These are phyloP conservation scores for Exsudoporus frostii DNA, from an alignment of 768 basidiomycete genomes.

Conservation along the genomic window DNA sequence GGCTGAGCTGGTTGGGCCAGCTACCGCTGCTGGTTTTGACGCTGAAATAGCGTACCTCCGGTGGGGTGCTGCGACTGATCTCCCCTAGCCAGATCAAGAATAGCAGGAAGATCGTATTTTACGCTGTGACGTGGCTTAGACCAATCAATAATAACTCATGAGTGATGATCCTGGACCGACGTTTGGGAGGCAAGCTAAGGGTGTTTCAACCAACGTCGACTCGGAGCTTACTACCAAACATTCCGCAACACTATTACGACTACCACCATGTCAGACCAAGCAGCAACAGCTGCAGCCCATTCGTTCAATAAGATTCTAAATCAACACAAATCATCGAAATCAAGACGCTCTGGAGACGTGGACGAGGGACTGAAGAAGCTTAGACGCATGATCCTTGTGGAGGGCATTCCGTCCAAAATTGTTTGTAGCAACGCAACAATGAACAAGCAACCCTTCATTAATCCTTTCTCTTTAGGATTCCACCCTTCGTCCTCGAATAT, in stretches of 20 bases:
- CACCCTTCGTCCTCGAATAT: constrained; percentile 84
- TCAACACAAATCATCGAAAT: constrained; percentile 66
- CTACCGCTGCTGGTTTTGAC: not conserved
- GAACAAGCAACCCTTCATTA: not conserved
- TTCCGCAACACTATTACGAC: not conserved
- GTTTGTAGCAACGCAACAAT: constrained; percentile 43
- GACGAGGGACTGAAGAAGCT: constrained; percentile 86
- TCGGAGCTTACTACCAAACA: constrained; percentile 4
- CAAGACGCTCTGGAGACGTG: constrained; percentile 59
- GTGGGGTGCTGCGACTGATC: constrained; percentile 7
- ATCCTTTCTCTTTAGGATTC: constrained; percentile 51
- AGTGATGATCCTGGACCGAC: not conserved
- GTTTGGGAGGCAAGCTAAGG: not conserved
- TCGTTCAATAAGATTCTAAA: constrained; percentile 80
- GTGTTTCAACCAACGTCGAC: not conserved
- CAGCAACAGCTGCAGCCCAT: constrained; percentile 49
- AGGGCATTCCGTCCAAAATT: constrained; percentile 77
- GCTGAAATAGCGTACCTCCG: constrained; percentile 16
- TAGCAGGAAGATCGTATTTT: not conserved
- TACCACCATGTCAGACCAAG: constrained; percentile 23
- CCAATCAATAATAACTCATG: constrained; percentile 3
- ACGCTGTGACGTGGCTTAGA: not conserved
- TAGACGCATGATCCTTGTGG: constrained; percentile 82
- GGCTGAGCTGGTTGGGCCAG: not conserved
- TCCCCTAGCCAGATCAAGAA: not conserved